Conservation (phyloP, 2,329 filamentous ascomycete species). For the Tolypocladium endophyticum region DNA sequence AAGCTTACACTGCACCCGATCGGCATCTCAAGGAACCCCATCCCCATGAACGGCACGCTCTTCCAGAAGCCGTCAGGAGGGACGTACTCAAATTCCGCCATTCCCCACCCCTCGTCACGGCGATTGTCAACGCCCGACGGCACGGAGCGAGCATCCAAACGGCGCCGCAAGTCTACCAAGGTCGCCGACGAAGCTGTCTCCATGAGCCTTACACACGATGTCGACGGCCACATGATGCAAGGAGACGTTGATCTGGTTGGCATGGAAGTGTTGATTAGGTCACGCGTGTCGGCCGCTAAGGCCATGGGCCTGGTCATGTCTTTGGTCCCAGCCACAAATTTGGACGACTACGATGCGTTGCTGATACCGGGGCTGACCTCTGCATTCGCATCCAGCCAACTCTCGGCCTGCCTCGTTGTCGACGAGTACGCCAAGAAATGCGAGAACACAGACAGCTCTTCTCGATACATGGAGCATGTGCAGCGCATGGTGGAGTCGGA, state of each 20-base stretch:
- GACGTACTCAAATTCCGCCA: constrained; percentile 53
- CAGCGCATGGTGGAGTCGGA: constrained; percentile 72
- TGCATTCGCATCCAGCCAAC: constrained; percentile 73
- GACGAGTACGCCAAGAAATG: constrained; percentile 74
- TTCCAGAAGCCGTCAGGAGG: constrained; percentile 92
- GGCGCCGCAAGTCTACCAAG: constrained; percentile 78
- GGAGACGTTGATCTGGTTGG: constrained; percentile 94
- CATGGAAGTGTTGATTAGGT: constrained; percentile 76
- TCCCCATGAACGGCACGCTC: constrained; percentile 80
- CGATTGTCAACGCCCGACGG: constrained; percentile 42
- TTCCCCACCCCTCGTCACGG: constrained; percentile 29
- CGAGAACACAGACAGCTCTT: constrained; percentile 25
- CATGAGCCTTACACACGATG: constrained; percentile 71
- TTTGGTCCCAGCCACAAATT: constrained; percentile 53
- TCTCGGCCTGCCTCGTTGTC: constrained; percentile 71
- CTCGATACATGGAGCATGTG: constrained; percentile 52
- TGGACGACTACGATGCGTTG: constrained; percentile 53
- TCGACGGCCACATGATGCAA: constrained; percentile 96
- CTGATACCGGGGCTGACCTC: constrained; percentile 60
- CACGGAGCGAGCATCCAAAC: constrained; percentile 57
- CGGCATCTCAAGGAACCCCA: constrained; percentile 79
- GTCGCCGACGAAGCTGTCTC: constrained; percentile 51
- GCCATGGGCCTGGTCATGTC: constrained; percentile 81
- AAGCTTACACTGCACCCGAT: constrained; percentile 81
- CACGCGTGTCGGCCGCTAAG: constrained; percentile 74